Conservation (phyloP, 352 stramenopile species). For the Phytophthora ohioensis region DNA sequence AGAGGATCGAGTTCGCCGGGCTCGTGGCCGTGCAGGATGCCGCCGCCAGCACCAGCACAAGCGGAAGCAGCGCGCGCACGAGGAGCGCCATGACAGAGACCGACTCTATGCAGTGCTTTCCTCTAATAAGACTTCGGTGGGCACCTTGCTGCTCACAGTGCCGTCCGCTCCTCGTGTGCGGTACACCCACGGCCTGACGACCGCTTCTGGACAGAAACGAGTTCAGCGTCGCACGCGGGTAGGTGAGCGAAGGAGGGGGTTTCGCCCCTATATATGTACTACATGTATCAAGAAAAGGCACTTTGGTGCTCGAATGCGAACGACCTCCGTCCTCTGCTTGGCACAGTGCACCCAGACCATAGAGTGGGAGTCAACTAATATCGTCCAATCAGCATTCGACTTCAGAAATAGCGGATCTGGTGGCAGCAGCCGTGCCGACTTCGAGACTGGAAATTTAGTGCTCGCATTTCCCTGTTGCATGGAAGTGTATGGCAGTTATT, state of each 20-base stretch:
- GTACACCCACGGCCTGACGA: slow-evolving; percentile 26
- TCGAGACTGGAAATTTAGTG: no score
- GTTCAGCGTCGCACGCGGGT: slow-evolving; percentile 11
- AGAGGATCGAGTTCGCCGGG: slow-evolving; percentile 48
- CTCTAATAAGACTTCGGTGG: slow-evolving; percentile 29
- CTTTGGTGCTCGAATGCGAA: background rate
- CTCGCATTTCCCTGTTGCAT: background rate
- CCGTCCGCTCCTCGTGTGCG: slow-evolving; percentile 12
- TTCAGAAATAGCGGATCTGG: background rate
- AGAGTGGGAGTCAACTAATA: slow-evolving; percentile 1
- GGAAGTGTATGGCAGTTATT: background rate
- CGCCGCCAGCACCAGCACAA: slow-evolving; percentile 9
- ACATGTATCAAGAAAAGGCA: background rate
- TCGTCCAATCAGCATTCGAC: slow-evolving; percentile 9
- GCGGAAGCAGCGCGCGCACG: slow-evolving; percentile 28
- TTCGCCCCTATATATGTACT: background rate
- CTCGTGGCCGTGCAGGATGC: slow-evolving; percentile 30
- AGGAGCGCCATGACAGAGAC: slow-evolving; percentile 29
- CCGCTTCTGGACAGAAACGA: slow-evolving; percentile 25
- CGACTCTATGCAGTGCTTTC: slow-evolving; percentile 19
- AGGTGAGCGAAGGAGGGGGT: background rate
- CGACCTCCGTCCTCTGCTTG: slow-evolving; percentile 3
- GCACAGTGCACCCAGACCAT: slow-evolving; percentile 4
- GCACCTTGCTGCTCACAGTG: background rate
- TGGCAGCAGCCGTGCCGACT: background rate